These are phyloP conservation scores for Picocystis salinarum DNA, from an alignment of 139 green algal species.

Conservation along the genomic window DNA sequence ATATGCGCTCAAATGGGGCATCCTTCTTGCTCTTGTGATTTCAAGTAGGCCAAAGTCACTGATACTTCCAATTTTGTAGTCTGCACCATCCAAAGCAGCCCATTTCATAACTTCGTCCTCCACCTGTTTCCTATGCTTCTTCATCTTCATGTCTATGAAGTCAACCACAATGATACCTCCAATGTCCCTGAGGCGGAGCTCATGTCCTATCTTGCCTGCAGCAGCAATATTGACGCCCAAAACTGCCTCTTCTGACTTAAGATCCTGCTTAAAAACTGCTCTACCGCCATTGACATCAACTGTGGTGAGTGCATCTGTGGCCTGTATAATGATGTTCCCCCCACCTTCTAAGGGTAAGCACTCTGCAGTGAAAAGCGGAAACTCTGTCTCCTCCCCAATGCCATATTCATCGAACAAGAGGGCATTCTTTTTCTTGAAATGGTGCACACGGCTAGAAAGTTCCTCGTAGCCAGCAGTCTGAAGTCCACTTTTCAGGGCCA, in stretches of 20 bases:
- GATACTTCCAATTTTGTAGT: slow-evolving; percentile 6
- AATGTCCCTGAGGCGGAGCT: slow-evolving; percentile 12
- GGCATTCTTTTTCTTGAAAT: background rate
- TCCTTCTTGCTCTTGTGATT: too few species aligned
- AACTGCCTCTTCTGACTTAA: slow-evolving; percentile 2
- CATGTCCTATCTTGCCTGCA: slow-evolving; percentile 8
- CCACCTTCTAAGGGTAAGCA: slow-evolving; percentile 3
- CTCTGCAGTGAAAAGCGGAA: too few species aligned
- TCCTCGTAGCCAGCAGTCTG: too few species aligned
- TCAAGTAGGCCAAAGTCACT: slow-evolving; percentile 14
- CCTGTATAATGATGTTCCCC: slow-evolving; percentile 11
- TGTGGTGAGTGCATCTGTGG: slow-evolving; percentile 7
- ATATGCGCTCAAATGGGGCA: too few species aligned
- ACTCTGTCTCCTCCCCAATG: slow-evolving; percentile 1
- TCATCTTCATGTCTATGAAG: slow-evolving; percentile 16
- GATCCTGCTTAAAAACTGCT: background rate
- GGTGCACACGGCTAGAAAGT: background rate
- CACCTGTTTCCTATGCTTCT: slow-evolving; percentile 11
- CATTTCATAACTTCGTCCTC: slow-evolving; percentile 10
- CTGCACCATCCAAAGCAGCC: slow-evolving; percentile 5
- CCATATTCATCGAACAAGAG: background rate
- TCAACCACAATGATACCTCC: slow-evolving; percentile 15
- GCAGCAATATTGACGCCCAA: slow-evolving; percentile 11
- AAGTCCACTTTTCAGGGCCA: too few species aligned
- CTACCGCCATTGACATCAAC: slow-evolving; percentile 13